Evolutionary conservation across 176 grass and related monocot genomes (phyloP).

Genomic region (Oryza longistaminata): DNA sequence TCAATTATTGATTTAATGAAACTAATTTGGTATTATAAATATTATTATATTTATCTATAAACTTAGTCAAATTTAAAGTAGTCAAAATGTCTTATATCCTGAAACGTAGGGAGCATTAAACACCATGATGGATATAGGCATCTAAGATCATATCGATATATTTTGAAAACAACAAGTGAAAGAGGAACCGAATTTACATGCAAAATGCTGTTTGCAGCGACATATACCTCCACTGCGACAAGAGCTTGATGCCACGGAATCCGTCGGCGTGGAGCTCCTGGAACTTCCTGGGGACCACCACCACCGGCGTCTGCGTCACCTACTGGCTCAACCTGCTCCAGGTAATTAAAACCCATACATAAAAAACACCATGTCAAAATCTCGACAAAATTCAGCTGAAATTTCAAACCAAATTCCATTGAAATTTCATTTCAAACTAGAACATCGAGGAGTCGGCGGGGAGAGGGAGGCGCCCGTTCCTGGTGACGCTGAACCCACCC

Average conservation of each 20-base stretch:
- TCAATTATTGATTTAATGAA: too few species aligned
- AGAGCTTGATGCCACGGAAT: constrained; percentile 77
- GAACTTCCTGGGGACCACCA: constrained; percentile 80
- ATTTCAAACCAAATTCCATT: too few species aligned
- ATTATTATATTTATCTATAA: too few species aligned
- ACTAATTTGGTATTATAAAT: too few species aligned
- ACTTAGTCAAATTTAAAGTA: too few species aligned
- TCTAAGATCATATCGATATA: too few species aligned
- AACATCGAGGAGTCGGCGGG: background rate
- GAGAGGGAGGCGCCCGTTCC: constrained; percentile 34
- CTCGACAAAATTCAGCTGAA: background rate
- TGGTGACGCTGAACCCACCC: constrained; percentile 87
- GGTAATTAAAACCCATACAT: too few species aligned
- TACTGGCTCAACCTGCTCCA: constrained; percentile 94
- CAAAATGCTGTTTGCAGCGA: constrained; percentile 46
- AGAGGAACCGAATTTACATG: too few species aligned
- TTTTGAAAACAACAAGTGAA: too few species aligned
- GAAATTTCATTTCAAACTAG: background rate
- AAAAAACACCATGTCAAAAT: background rate
- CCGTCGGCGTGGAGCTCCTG: constrained; percentile 85
- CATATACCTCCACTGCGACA: constrained; percentile 81
- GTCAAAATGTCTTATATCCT: too few species aligned
- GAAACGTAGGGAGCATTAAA: too few species aligned
- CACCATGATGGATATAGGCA: too few species aligned
- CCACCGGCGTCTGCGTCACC: constrained; percentile 67